Evolutionary conservation across 148 eudicot species (phyloP), one percentile per base, ranked within the genome.

Genomic region (Amaranthus palmeri): DNA sequence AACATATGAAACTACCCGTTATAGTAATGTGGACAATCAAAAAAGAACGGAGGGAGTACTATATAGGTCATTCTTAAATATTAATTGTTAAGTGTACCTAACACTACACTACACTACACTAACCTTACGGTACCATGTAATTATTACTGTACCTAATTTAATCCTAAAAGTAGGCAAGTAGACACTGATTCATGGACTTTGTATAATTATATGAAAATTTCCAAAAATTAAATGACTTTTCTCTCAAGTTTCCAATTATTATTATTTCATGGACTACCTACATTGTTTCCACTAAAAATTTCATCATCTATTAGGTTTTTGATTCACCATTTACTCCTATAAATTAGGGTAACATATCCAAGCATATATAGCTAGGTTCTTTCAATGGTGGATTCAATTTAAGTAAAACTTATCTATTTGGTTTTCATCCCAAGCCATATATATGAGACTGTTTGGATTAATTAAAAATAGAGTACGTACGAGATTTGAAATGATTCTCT

Each of bases 141-240:
- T 54, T 14, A 68, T 54, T 13, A 54, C 5, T 54, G 47, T 17
- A n/a, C 61, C 61, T 41, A 68, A 44, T 14, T 54, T 65, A 48
- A 18, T 65, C 43, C 69, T 65, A 48, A 49, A 18, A 56, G 63
- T 57, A 44, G 73, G 64, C 47, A 18, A 44, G 43, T 59, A 10
- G 25, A 47, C 54, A 7, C 3, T 48, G 54, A 46, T 48, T 65
- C 8, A 3, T 14, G 1, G 42, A 18, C 12, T 65, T 48, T 10
- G 17, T 10, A 4, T 44, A 4, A 56, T 17, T 6, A 17, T 0
- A 46, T 65, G 12, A 4, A 65, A 65, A 1, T 65, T 46, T 15
- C 68, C 68, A 13, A n/a, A 65, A 65, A 65, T 64, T 45, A 65
- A 12, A 47, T 65, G n/a, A 0, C 51, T 65, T 65, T 3, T 46